Evolutionary conservation across 768 basidiomycete species (phyloP), one percentile per base, ranked within the genome.

Genomic region (Tulasnella calospora): DNA sequence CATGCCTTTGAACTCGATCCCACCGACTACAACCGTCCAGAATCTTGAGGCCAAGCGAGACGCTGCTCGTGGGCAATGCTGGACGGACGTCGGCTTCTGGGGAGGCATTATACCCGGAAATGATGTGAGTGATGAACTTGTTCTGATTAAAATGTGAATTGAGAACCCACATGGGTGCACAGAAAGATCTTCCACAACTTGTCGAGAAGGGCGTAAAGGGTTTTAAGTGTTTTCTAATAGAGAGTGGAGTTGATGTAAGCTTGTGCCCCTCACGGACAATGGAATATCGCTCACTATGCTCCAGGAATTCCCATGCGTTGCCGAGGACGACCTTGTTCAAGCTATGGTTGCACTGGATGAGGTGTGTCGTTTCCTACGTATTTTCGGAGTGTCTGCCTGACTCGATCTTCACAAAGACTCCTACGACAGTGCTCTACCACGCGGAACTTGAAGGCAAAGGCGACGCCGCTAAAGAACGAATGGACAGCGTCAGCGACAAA

Each of bases 1-100:
- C 85, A 99, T 99, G 97, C 98, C 97, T 2, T 87, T 99, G 76
- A 98, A 99, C 84, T 97, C 96, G 2, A 94, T 99, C 76, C 97
- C 97, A 0, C 95, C 98, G 0, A 98, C 98, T 0, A 96, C 95
- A 1, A 96, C 94, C 0, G 88, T 95, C 10, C 85, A 85, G 7
- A 90, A 97, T 82, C 87, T 99, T 12, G 85, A 89, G 70, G 81
- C 85, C 36, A 99, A 99, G 86, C 88, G 90, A 7, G 82, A 83
- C 15, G 93, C 91, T 0, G 94, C 97, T 3, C 81, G 84, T 72
- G 90, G 89, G 2, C 91, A 95, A 82, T 93, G 91, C 82, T 89
- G 89, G 84, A 89, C 89, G 13, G 94, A 97, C 83, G 90, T 96
- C 55, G 94, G 91, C 0, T 96, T 96, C 84, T 97, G 95, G 95